phyloP scores from a whole-genome alignment of 2,329 filamentous ascomycete species.

The Aspergillus costaricaensis region DNA sequence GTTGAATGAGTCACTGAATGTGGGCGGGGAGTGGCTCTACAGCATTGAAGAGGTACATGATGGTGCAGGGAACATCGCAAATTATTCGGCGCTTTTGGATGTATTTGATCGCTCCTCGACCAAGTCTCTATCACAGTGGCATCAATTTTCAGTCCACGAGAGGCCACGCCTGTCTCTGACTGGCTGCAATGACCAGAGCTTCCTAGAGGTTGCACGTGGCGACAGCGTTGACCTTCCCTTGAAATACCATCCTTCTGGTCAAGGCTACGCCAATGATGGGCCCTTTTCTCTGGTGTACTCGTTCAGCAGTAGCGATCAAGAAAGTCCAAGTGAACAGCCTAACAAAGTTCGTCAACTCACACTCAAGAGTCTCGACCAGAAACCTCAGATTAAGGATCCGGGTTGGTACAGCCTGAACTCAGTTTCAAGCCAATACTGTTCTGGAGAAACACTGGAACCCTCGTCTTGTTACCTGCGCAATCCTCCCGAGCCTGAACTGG shows the following conservation, averaged over 20 bases:
- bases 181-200: conserved; percentile 76
- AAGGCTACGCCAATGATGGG: conserved; percentile 59
- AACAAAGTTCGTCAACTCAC: conserved; percentile 61
- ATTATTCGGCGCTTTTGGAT: conserved; percentile 65
- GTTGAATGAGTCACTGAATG: conserved; percentile 84
- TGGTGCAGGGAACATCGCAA: conserved; percentile 81
- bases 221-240: conserved; percentile 69
- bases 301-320: conserved; percentile 76
- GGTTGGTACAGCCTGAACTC: conserved; percentile 85
- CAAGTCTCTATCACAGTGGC: conserved; percentile 65
- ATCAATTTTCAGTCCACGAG: conserved; percentile 83
- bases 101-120: conserved; percentile 65
- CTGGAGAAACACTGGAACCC: conserved; percentile 87
- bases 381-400: conserved; percentile 69
- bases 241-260: conserved; percentile 65
- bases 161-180: conserved; percentile 72
- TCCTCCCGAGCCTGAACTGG: conserved; percentile 79
- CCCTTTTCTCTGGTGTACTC: conserved; percentile 76
- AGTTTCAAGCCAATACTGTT: conserved; percentile 77
- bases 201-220: conserved; percentile 80
- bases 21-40: conserved; percentile 82
- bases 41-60: conserved; percentile 90
- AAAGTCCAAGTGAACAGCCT: conserved; percentile 64
- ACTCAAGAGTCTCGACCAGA: conserved; percentile 59
- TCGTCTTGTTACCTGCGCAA: conserved; percentile 92